These are phyloP conservation scores for Coemansia sp. DNA, from an alignment of 192 early-diverging fungal genomes.

Conservation along the genomic window DNA sequence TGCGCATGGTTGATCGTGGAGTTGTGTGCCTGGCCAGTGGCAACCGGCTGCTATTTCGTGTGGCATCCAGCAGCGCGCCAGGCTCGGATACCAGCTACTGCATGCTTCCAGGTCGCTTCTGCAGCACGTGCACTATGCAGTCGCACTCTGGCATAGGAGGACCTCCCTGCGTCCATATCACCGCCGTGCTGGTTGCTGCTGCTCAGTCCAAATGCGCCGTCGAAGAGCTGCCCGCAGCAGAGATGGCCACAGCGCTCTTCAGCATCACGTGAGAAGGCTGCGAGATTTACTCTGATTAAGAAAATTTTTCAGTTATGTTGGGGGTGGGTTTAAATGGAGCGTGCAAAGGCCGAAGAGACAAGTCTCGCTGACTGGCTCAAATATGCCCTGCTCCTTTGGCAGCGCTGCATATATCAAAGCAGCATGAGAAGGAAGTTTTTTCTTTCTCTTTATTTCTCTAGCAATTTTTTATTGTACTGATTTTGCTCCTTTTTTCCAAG, in stretches of 20 bases:
- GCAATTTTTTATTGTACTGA: constrained; percentile 16
- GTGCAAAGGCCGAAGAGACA: not conserved
- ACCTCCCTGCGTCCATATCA: constrained; percentile 35
- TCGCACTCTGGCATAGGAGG: constrained; percentile 10
- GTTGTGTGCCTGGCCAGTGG: constrained; percentile 37
- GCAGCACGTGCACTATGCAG: constrained; percentile 25
- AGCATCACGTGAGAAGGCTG: constrained; percentile 18
- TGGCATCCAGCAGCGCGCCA: constrained; percentile 8
- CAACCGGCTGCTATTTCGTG: constrained; percentile 32
- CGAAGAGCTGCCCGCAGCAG: constrained; percentile 24
- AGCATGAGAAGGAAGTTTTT: no score
- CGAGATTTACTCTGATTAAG: constrained; percentile 2
- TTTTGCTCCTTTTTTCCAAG: constrained; percentile 33
- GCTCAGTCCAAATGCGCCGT: constrained; percentile 30
- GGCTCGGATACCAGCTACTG: constrained; percentile 32
- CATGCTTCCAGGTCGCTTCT: constrained; percentile 46
- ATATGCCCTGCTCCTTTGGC: no score
- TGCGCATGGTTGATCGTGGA: constrained; percentile 42
- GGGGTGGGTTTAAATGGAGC: not conserved
- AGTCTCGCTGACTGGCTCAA: no score
- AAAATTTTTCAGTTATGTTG: constrained; percentile 30
- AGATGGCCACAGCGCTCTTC: constrained; percentile 37
- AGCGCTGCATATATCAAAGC: no score
- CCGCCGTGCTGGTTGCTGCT: constrained; percentile 37
- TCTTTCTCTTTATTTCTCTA: constrained; percentile 18